phyloP scores from a whole-genome alignment of 257 asterid genomes.

The Rubia yunnanensis region DNA sequence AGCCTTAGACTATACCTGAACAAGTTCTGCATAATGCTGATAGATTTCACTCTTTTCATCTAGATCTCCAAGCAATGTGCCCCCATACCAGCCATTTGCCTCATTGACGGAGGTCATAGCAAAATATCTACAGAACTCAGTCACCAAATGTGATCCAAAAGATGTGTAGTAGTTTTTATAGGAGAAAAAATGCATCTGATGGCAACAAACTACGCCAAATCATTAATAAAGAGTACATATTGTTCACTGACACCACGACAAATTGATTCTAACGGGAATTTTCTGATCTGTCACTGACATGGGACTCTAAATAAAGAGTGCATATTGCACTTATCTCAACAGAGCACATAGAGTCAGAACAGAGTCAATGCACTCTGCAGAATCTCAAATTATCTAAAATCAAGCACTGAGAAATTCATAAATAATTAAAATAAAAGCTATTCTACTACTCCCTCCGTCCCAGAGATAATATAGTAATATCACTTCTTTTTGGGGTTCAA shows the following conservation, averaged over 20 bases:
- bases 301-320: too few species aligned
- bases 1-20: conserved; percentile 45
- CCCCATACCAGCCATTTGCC: conserved; percentile 96
- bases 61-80: conserved; percentile 83
- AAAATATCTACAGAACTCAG: conserved; percentile 42
- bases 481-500: neutral
- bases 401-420: neutral
- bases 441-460: too few species aligned
- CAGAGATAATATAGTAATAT: neutral
- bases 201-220: neutral
- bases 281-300: too few species aligned
- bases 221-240: too few species aligned
- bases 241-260: too few species aligned
- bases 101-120: conserved; percentile 78
- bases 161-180: neutral
- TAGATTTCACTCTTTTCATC: conserved; percentile 75
- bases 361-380: neutral
- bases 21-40: conserved; percentile 85
- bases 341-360: neutral
- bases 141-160: neutral
- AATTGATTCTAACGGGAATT: too few species aligned
- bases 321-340: neutral
- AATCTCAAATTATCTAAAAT: neutral
- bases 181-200: neutral
- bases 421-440: neutral